phyloP scores from a whole-genome alignment of 768 basidiomycete species.

The Naganishia onofrii region DNA sequence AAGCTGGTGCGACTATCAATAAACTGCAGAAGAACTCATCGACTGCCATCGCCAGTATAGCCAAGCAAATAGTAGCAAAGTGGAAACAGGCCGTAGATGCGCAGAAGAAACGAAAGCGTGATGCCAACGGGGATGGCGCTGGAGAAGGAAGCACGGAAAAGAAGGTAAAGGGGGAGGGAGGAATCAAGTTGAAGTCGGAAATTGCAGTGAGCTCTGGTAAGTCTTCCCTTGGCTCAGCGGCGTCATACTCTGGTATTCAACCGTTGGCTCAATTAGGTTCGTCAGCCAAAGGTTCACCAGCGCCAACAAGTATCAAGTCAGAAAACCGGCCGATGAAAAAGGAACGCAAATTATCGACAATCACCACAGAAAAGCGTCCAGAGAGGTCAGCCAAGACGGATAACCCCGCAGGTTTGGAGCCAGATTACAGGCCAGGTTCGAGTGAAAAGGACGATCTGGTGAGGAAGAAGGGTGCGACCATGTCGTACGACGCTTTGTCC shows the following conservation, averaged over 20 bases:
- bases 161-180: constrained; percentile 23
- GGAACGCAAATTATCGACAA: constrained; percentile 39
- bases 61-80: constrained; percentile 46
- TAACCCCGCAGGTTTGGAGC: constrained; percentile 55
- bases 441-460: constrained; percentile 66
- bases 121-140: constrained; percentile 39
- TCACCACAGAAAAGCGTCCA: constrained; percentile 35
- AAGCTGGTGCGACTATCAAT: constrained; percentile 47
- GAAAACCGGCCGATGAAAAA: constrained; percentile 14
- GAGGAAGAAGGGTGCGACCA: constrained; percentile 79
- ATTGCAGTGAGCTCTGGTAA: constrained; percentile 9
- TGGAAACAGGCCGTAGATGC: constrained; percentile 50
- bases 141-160: constrained; percentile 23
- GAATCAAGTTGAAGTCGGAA: constrained; percentile 21
- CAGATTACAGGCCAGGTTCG: constrained; percentile 44
- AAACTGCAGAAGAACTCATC: constrained; percentile 42
- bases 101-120: constrained; percentile 48
- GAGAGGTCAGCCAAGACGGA: constrained; percentile 69
- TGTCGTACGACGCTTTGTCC: constrained; percentile 88
- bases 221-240: background rate
- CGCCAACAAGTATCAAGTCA: constrained; percentile 23
- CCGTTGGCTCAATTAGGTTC: background rate
- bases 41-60: constrained; percentile 36
- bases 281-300: constrained; percentile 27
- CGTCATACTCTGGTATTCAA: background rate